A percentile compares a stretch with the other conserved stretches of the same genome.
Conservation (phyloP, 306 rosid species). For the Vigna reflexopilosa region DNA sequence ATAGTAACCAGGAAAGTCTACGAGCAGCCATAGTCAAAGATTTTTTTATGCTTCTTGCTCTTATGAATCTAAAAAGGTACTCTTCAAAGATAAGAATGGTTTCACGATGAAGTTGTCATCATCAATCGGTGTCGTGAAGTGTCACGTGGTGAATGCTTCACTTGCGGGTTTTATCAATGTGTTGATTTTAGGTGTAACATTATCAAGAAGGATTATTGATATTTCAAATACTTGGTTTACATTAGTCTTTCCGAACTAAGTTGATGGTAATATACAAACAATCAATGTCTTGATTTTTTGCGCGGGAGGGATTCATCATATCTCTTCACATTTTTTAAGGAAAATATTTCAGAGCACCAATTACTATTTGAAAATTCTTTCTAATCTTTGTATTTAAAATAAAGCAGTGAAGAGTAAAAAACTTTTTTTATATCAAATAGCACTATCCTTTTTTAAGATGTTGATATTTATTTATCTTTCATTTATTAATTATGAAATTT, state of each 20-base stretch:
- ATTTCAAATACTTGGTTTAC: not conserved
- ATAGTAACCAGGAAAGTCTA: slow-evolving; percentile 59
- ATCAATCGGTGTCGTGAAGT: not conserved
- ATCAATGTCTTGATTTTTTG: too few species aligned
- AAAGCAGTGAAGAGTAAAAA: too few species aligned
- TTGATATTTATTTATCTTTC: too few species aligned
- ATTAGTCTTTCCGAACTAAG: not conserved
- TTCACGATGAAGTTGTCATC: not conserved
- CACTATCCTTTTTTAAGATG: too few species aligned
- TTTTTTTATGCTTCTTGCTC: not conserved
- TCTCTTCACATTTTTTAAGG: too few species aligned
- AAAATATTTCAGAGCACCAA: too few species aligned
- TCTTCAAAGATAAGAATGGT: not conserved
- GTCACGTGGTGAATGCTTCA: not conserved
- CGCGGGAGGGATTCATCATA: too few species aligned
- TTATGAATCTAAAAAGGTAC: not conserved
- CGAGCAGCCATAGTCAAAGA: slow-evolving; percentile 72
- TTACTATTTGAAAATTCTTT: too few species aligned
- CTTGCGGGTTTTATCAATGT: not conserved
- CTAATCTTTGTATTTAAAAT: too few species aligned
- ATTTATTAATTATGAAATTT: too few species aligned
- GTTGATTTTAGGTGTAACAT: not conserved
- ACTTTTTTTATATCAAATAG: too few species aligned
- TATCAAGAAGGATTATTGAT: not conserved
- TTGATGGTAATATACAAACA: not conserved